Evolutionary conservation across 495 filamentous ascomycete genomes (phyloP).

Genomic region (Cudoniella acicularis): DNA sequence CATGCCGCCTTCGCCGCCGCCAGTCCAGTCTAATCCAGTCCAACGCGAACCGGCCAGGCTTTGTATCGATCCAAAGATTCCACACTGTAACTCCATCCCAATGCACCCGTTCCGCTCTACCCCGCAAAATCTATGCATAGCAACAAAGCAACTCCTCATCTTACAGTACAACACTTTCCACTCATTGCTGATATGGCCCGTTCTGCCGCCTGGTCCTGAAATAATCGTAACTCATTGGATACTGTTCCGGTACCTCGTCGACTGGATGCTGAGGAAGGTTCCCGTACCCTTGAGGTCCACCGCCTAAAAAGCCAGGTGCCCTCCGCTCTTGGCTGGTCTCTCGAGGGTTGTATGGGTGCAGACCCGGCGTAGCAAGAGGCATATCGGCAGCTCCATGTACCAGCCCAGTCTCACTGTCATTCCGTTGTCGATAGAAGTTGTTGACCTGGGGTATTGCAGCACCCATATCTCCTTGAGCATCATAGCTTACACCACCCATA

Average conservation of each 20-base stretch:
- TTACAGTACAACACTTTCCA: not conserved
- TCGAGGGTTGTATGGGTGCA: not conserved
- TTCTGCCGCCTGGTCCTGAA: constrained; percentile 17
- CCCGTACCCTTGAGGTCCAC: constrained; percentile 50
- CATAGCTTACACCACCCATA: constrained; percentile 6
- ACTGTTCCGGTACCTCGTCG: constrained; percentile 15
- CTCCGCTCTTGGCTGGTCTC: constrained; percentile 20
- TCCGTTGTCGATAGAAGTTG: constrained; percentile 12
- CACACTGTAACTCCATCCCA: not conserved
- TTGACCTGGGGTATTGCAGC: not conserved
- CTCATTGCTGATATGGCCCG: not conserved
- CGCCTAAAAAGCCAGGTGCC: constrained; percentile 40
- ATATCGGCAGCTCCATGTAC: constrained; percentile 28
- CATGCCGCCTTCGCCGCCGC: too few species aligned
- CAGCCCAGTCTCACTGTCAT: constrained; percentile 36
- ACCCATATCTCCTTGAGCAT: constrained; percentile 15
- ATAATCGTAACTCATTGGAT: constrained; percentile 27
- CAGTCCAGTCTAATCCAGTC: not conserved
- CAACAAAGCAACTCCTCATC: not conserved
- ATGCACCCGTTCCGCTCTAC: not conserved
- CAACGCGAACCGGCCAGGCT: not conserved
- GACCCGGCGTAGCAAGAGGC: constrained; percentile 15
- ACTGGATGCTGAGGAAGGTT: constrained; percentile 40
- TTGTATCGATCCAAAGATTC: too few species aligned
- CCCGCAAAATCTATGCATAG: not conserved